Percentiles rank a stretch among this genome's conserved stretches.
Evolutionary conservation across 352 stramenopile genomes (phyloP).

Genomic region (Globisporangium splendens): DNA sequence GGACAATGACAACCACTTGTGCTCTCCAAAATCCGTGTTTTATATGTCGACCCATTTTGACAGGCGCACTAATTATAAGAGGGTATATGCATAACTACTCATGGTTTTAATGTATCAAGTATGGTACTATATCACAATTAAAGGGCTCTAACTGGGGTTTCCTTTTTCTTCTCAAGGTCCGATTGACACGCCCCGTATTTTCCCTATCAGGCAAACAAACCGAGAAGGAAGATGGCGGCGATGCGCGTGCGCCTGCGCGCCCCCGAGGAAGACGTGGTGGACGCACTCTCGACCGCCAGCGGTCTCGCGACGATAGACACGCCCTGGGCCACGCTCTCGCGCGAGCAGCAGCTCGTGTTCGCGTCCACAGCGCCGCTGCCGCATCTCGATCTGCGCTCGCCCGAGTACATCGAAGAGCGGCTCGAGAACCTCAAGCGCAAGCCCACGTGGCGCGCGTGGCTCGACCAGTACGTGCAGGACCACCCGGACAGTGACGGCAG

Average conservation of each 20-base stretch:
- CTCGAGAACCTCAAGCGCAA: slow-evolving; percentile 85
- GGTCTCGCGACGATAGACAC: background rate
- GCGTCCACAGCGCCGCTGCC: slow-evolving; percentile 23
- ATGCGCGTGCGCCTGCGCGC: slow-evolving; percentile 68
- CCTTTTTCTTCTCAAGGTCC: background rate
- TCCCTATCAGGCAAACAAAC: background rate
- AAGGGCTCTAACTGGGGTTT: background rate
- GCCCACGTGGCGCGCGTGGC: slow-evolving; percentile 48
- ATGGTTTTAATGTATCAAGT: background rate
- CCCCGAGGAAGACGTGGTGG: slow-evolving; percentile 38
- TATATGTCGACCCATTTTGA: no score
- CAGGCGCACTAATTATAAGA: background rate
- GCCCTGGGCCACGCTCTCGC: slow-evolving; percentile 16
- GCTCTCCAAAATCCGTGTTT: background rate
- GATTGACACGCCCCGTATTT: background rate
- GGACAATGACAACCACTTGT: background rate
- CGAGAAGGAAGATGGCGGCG: slow-evolving; percentile 7
- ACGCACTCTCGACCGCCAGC: background rate
- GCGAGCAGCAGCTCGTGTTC: slow-evolving; percentile 7
- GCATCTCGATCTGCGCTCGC: slow-evolving; percentile 66
- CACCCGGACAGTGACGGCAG: slow-evolving; percentile 39
- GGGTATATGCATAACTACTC: background rate
- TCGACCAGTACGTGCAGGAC: slow-evolving; percentile 73
- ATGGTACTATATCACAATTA: background rate
- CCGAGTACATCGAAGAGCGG: slow-evolving; percentile 82